phyloP scores from a whole-genome alignment of 164 flowering plant species.

The Sedum album region DNA sequence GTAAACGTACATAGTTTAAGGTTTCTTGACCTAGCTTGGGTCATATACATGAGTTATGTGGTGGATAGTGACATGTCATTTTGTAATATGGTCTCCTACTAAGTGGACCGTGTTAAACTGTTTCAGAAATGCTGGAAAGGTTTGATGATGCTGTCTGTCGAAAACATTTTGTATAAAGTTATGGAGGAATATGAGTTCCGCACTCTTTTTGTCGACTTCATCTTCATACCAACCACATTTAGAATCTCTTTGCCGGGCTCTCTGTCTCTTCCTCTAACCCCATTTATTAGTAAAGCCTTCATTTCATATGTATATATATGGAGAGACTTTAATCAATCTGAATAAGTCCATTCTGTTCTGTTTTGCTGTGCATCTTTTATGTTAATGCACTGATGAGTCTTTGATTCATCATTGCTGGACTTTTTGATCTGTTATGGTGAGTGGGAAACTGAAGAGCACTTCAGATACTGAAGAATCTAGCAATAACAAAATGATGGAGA shows the following conservation, averaged over 20 bases:
- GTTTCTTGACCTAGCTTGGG: too few relatives aligned
- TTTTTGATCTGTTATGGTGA: neutral
- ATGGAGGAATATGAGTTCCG: neutral
- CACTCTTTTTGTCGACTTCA: neutral
- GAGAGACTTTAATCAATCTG: too few relatives aligned
- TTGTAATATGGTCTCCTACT: neutral
- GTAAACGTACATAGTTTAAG: too few relatives aligned
- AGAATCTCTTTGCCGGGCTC: neutral
- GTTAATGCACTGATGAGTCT: neutral
- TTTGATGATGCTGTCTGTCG: neutral
- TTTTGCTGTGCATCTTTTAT: neutral
- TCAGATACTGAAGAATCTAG: neutral
- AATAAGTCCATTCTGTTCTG: neutral
- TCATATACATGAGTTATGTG: too few relatives aligned
- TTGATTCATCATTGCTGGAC: neutral
- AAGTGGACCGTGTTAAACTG: neutral
- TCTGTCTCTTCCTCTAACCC: neutral
- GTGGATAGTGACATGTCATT: neutral
- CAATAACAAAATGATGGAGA: neutral
- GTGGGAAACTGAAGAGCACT: neutral
- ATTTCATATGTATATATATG: neutral
- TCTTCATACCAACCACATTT: neutral
- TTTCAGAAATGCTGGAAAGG: neutral
- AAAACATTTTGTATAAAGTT: neutral
- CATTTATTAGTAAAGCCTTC: too few relatives aligned